Conservation (phyloP, 1,284 basidiomycete genomes). For the Xerocomus amazonicus region DNA sequence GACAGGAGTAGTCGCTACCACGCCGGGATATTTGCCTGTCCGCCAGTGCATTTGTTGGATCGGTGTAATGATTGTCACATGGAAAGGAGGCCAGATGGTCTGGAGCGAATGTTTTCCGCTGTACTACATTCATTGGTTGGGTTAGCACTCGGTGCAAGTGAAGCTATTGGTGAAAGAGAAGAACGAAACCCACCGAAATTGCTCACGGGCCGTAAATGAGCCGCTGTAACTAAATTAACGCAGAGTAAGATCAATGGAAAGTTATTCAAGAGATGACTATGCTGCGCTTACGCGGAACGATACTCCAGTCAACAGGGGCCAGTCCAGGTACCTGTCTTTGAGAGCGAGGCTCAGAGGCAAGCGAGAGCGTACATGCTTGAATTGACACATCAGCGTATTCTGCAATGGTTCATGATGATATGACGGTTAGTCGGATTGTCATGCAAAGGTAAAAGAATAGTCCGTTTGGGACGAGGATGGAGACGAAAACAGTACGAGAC, state of each 20-base stretch:
- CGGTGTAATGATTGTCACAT: not conserved
- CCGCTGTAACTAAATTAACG: constrained; percentile 1
- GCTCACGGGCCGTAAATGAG: not conserved
- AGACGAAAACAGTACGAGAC: not conserved
- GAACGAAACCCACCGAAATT: constrained; percentile 9
- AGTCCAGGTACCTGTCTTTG: constrained; percentile 1
- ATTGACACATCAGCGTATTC: constrained; percentile 12
- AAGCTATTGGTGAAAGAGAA: not conserved
- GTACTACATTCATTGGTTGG: constrained; percentile 3
- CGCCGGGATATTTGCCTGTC: not conserved
- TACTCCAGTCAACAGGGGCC: constrained; percentile 11
- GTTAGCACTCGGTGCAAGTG: constrained; percentile 7
- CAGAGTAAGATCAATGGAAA: not conserved
- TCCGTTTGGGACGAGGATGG: not conserved
- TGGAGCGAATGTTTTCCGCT: constrained; percentile 1
- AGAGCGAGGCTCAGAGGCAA: not conserved
- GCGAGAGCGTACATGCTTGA: constrained; percentile 8
- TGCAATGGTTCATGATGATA: constrained; percentile 3
- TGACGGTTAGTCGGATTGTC: not conserved
- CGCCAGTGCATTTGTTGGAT: not conserved
- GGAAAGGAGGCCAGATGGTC: constrained; percentile 2
- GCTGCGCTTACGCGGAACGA: constrained; percentile 5
- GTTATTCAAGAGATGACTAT: not conserved
- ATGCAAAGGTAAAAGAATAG: not conserved
- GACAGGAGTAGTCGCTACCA: not conserved